Evolutionary conservation across 2,329 filamentous ascomycete species (phyloP).

Genomic region (Botrytis tulipae): DNA sequence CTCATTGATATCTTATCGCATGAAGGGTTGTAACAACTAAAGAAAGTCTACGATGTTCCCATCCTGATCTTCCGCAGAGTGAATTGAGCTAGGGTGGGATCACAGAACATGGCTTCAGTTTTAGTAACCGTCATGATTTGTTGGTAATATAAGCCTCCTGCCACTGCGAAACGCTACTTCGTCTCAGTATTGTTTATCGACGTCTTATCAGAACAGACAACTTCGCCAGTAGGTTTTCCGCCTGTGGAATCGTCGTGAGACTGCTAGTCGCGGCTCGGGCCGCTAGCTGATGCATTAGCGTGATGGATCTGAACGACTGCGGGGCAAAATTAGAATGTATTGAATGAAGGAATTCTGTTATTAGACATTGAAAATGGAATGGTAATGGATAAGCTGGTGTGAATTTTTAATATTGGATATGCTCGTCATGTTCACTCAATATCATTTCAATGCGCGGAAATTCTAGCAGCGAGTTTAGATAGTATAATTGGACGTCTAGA

Average conservation of each 20-base stretch:
- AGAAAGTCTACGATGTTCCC: background rate
- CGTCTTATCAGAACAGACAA: background rate
- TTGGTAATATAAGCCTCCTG: background rate
- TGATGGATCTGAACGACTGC: background rate
- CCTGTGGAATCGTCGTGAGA: background rate
- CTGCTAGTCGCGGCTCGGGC: background rate
- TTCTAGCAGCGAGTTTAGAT: background rate
- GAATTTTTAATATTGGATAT: background rate
- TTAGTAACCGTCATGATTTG: background rate
- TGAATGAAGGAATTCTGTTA: background rate
- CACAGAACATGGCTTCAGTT: background rate
- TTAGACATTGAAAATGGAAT: background rate
- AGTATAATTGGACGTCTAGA: background rate
- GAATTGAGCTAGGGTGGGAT: background rate
- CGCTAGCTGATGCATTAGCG: conserved; percentile 2
- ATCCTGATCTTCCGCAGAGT: background rate
- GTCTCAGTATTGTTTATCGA: background rate
- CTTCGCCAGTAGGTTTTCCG: background rate
- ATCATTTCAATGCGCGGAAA: background rate
- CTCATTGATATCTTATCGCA: background rate
- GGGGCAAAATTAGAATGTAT: too few relatives aligned
- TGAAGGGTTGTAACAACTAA: background rate
- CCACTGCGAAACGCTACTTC: background rate
- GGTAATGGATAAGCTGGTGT: accelerated
- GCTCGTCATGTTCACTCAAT: too few relatives aligned